Conservation (phyloP, 2,329 filamentous ascomycete species). For the Xylaria sp. region DNA sequence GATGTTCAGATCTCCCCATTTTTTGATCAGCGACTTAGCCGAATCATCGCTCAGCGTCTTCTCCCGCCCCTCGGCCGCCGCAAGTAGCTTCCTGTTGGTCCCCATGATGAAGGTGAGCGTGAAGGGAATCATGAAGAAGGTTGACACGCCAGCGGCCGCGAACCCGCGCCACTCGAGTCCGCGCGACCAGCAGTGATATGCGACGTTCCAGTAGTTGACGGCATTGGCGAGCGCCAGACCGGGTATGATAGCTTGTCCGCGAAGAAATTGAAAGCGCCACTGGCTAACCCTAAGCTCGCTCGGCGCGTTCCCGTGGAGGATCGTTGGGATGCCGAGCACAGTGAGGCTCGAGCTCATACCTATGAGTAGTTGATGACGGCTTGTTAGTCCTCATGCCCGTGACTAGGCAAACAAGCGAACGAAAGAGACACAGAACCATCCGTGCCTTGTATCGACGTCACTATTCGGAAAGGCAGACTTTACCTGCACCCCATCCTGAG, state of each 20-base stretch:
- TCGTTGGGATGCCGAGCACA: constrained; percentile 37
- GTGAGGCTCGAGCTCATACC: constrained; percentile 40
- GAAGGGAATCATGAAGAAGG: constrained; percentile 41
- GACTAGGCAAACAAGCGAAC: neutral
- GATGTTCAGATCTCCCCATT: constrained; percentile 47
- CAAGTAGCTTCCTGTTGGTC: constrained; percentile 37
- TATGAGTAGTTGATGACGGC: constrained; percentile 17
- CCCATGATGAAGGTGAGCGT: constrained; percentile 40
- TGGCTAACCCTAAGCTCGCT: constrained; percentile 41
- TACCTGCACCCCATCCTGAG: constrained; percentile 37
- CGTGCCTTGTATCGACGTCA: neutral
- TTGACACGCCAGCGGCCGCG: constrained; percentile 40
- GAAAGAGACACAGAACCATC: neutral
- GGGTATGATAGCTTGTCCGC: constrained; percentile 39
- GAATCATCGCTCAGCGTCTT: constrained; percentile 43
- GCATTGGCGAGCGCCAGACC: constrained; percentile 34
- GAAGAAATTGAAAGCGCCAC: constrained; percentile 40
- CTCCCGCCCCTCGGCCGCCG: constrained; percentile 35
- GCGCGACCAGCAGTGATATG: constrained; percentile 36
- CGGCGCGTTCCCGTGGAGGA: constrained; percentile 37
- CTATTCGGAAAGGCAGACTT: constrained; percentile 17
- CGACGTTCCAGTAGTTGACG: constrained; percentile 39
- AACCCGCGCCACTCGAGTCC: constrained; percentile 44
- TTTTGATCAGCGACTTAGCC: constrained; percentile 43
- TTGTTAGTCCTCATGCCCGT: constrained; percentile 19